These are phyloP conservation scores for Pontederia paniculata DNA, from an alignment of 176 grass and related monocot genomes.

Conservation along the genomic window DNA sequence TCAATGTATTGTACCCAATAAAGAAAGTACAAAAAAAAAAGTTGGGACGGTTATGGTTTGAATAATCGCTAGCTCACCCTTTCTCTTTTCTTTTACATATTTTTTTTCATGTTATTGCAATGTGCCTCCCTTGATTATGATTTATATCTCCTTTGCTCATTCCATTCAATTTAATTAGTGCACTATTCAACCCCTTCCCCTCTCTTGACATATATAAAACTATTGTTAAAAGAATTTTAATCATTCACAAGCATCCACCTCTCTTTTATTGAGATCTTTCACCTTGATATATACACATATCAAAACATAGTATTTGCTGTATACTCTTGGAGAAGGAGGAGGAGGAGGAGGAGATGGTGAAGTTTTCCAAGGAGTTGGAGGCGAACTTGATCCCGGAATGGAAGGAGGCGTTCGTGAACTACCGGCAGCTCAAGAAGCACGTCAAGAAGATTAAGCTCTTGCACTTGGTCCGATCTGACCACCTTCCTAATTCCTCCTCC, in stretches of 20 bases:
- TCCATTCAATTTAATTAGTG: slow-evolving; percentile 3
- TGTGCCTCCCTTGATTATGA: not conserved
- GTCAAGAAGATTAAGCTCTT: slow-evolving; percentile 38
- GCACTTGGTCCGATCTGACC: not conserved
- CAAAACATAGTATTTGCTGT: too few relatives aligned
- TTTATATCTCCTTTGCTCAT: not conserved
- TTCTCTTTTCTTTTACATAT: too few relatives aligned
- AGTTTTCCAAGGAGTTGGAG: slow-evolving; percentile 87
- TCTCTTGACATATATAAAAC: slow-evolving; percentile 30
- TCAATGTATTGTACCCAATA: too few relatives aligned
- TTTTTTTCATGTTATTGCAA: too few relatives aligned
- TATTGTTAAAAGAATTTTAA: too few relatives aligned
- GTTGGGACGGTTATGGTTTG: too few relatives aligned
- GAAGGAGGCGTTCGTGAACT: slow-evolving; percentile 37
- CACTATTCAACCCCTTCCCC: slow-evolving; percentile 23
- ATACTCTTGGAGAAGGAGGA: not conserved
- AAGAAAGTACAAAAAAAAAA: too few relatives aligned
- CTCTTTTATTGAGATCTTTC: too few relatives aligned
- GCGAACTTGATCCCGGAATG: slow-evolving; percentile 43
- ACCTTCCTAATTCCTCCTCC: not conserved
- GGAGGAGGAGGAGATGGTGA: slow-evolving; percentile 39
- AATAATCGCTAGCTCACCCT: too few relatives aligned
- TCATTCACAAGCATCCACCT: not conserved
- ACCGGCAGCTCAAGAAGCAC: slow-evolving; percentile 37
- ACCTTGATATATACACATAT: not conserved